phyloP scores from a whole-genome alignment of 257 asterid genomes.

The Przewalskia tangutica region DNA sequence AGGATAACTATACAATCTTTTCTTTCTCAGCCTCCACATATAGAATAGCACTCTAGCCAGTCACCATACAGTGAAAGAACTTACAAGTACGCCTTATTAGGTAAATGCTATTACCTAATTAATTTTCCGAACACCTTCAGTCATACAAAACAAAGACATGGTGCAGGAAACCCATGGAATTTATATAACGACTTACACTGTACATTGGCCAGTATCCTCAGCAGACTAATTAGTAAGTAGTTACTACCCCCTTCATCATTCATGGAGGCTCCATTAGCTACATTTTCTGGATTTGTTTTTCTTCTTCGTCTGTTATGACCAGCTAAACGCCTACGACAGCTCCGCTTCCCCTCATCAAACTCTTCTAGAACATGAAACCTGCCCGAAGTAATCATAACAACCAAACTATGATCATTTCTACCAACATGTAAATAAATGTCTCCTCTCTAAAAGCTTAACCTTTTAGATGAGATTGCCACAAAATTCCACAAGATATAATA shows the following conservation, averaged over 20 bases:
- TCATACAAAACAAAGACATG: background rate
- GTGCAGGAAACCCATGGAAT: background rate
- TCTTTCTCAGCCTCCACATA: background rate
- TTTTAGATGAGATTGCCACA: background rate
- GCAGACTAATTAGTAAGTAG: conserved; percentile 64
- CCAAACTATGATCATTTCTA: background rate
- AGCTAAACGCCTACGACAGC: conserved; percentile 94
- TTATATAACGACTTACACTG: conserved; percentile 43
- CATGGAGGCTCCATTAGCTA: conserved; percentile 25
- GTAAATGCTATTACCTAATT: background rate
- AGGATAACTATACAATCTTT: background rate
- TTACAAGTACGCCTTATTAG: background rate
- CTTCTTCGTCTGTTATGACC: conserved; percentile 97
- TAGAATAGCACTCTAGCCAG: background rate
- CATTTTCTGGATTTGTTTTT: conserved; percentile 77
- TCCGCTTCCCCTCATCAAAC: conserved; percentile 94
- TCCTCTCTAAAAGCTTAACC: background rate
- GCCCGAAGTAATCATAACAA: conserved; percentile 12
- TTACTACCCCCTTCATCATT: conserved; percentile 59
- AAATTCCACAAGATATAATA: background rate
- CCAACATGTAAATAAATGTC: background rate
- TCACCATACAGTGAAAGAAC: background rate
- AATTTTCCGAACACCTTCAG: background rate
- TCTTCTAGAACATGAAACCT: conserved; percentile 92
- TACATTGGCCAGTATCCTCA: conserved; percentile 76